Conservation (phyloP, 768 basidiomycete species). For the Amanita rimosa region DNA sequence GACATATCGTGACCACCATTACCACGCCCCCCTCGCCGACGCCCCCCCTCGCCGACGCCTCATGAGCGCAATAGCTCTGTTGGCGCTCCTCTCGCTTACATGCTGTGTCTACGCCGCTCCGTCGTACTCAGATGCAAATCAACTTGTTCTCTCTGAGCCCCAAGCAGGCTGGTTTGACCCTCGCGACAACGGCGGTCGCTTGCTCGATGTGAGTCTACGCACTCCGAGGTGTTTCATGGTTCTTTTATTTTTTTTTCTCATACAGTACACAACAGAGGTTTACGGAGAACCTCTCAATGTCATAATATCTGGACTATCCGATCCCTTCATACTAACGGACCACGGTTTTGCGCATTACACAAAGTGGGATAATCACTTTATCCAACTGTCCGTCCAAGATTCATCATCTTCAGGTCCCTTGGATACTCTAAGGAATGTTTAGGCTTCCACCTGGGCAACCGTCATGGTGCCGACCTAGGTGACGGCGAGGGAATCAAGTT, state of each 20-base stretch:
- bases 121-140: not conserved
- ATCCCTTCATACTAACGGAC: constrained; percentile 72
- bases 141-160: constrained; percentile 5
- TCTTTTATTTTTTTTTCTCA: not conserved
- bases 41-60: not conserved
- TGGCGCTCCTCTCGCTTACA: constrained; percentile 12
- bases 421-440: constrained; percentile 80
- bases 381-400: not conserved
- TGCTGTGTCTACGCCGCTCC: constrained; percentile 4
- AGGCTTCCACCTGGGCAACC: constrained; percentile 63
- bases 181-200: constrained; percentile 55
- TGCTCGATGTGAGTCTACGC: constrained; percentile 54
- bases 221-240: too few species aligned
- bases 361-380: constrained; percentile 31
- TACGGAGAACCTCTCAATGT: constrained; percentile 79
- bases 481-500: constrained; percentile 65
- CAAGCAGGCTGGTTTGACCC: constrained; percentile 51
- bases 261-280: constrained; percentile 50
- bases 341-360: constrained; percentile 57
- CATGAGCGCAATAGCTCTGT: not conserved
- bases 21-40: too few species aligned
- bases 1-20: not conserved
- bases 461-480: constrained; percentile 74
- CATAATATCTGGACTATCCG: constrained; percentile 69
- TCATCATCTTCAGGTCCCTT: constrained; percentile 41